phyloP scores from a whole-genome alignment of 495 filamentous ascomycete genomes.

The Aspergillus diversus region DNA sequence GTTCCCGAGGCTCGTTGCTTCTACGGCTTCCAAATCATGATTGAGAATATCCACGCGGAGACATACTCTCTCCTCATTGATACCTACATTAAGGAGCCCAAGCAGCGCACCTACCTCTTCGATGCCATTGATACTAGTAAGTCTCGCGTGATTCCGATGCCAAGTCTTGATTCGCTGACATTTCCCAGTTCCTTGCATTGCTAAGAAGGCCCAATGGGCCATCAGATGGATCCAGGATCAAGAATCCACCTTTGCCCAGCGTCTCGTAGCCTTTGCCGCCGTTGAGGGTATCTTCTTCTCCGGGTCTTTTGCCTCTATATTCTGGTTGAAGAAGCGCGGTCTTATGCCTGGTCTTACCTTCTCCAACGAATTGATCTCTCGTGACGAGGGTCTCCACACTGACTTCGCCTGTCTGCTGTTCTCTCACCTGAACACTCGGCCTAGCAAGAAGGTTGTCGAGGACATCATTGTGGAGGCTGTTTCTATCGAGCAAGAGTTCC shows the following conservation, averaged over 20 bases:
- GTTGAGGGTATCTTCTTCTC: constrained; percentile 99
- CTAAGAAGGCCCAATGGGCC: constrained; percentile 98
- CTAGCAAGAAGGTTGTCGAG: constrained; percentile 76
- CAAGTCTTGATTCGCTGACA: constrained; percentile 31
- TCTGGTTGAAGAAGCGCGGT: constrained; percentile 99
- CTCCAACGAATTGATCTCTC: constrained; percentile 99
- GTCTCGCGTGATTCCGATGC: constrained; percentile 26
- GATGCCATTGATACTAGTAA: constrained; percentile 97
- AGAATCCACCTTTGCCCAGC: constrained; percentile 90
- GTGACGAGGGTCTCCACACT: constrained; percentile 98
- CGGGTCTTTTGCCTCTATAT: constrained; percentile 98
- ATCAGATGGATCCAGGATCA: constrained; percentile 92
- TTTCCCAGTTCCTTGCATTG: constrained; percentile 80
- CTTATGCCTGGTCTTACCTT: constrained; percentile 98
- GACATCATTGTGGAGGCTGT: constrained; percentile 95
- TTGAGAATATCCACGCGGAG: constrained; percentile 99
- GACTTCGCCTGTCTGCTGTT: constrained; percentile 98
- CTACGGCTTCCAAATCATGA: constrained; percentile 99
- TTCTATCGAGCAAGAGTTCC: constrained; percentile 93
- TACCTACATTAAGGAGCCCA: constrained; percentile 98
- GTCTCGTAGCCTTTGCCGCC: constrained; percentile 95
- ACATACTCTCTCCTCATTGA: constrained; percentile 99
- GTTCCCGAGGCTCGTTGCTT: constrained; percentile 98
- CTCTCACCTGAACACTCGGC: constrained; percentile 91
- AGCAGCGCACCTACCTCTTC: constrained; percentile 93